Base-by-base conservation (phyloP, 2,329 filamentous ascomycete species). In the Fusarium gaditjirri region DNA sequence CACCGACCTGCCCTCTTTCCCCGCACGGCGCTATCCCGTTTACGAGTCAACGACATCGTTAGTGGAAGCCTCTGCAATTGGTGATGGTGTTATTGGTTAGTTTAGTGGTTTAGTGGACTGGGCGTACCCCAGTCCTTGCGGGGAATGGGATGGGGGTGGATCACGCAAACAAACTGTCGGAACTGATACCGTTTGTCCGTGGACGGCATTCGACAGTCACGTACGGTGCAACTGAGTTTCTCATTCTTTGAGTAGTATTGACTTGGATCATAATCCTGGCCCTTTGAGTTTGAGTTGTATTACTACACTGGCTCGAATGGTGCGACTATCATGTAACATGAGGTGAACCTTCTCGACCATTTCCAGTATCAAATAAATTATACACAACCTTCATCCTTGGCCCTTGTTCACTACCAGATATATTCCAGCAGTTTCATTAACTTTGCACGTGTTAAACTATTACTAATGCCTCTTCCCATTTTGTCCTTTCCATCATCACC, bases 401-500 rank as follows among this genome's bases (percentile, higher is more conserved):
- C 8, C 16, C 14, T 4, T n/a, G 10, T 19, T 8, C 8, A 23
- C 29, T 23, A 10, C 29, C 11, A 0, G 0, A 1, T 19, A 1
- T 5, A 23, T 8, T 5, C 3, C 3, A 25, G 19, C 2, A 17
- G 3, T 9, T 27, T 1, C 1, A 2, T 13, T 5, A 8, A 23
- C 2, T 3, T 27, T 21, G 2, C n/a, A 27, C 14, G 5, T 12
- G 9, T n/a, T 38, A 13, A 5, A 6, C 33, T 27, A 52, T 16
- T 12, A 12, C 31, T 27, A n/a, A n/a, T 38, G 1, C 19, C 9
- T 21, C 9, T 3, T 12, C 3, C 19, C 0, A 12, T 27, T 38
- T 17, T 27, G 13, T 8, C 23, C 19, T 8, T 21, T 27, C 17
- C 23, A 11, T 52, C 1, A 8, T 27, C 19, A 13, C 23, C 23